Evolutionary conservation across 768 basidiomycete species (phyloP), one percentile per base, ranked within the genome.

Genomic region (Lactarius indigo): DNA sequence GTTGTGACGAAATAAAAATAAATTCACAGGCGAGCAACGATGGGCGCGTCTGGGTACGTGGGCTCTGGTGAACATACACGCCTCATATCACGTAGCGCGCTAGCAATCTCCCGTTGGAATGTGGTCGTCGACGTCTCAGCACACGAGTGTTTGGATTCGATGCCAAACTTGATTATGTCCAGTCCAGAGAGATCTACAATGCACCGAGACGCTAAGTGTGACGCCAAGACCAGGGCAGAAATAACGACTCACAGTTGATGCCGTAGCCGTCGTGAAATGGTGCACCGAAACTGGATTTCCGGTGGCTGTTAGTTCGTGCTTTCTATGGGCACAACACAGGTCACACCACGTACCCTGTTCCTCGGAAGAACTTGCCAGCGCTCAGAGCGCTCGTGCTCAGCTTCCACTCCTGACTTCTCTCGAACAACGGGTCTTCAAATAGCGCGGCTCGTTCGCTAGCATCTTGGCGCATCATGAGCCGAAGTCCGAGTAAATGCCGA

Each of bases 371-470:
- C 70, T 87, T 83, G 0, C 95, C 95, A 30, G 91, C 89, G 76
- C 90, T 94, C 69, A 97, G 76, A 8, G 90, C 94, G 77, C 92
- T 96, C 8, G 95, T 96, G 68, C 90, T 92, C 47, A 97, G 79
- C 71, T 89, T 90, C 96, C 95, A 97, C 67, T 84, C 83, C 69
- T 89, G 83, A 71, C 91, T 93, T 64, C 82, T 82, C 26, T 79
- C 77, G 77, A 92, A 96, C 12, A 93, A 74, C 44, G 84, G 80
- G 76, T 97, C 94, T 6, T 91, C 86, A 72, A 97, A 91, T 7
- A 97, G 75, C 1, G 82, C 73, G 59, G 87, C 80, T 6, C 72
- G 74, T 76, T 91, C 89, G 42, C 83, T 85, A 35, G 83, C 77
- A 5, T 79, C 75, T 20, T 82, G 78, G 13, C 79, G 78, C 9